Conservation (phyloP, 2,329 filamentous ascomycete genomes). For the Cryoendolithus antarcticus region DNA sequence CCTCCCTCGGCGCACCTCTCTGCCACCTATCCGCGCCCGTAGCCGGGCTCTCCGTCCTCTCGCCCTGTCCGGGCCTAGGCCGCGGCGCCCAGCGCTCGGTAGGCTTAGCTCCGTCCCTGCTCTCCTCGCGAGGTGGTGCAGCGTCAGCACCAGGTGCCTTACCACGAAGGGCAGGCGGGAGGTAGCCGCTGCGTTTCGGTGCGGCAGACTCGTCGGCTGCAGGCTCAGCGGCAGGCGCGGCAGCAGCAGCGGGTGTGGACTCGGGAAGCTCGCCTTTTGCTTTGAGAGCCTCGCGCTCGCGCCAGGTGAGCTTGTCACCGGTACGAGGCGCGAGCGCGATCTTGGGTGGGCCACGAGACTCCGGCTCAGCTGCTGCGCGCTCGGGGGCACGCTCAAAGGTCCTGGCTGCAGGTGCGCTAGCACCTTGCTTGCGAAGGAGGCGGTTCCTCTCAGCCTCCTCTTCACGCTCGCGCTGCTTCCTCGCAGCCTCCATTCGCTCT, state of each 20-base stretch:
- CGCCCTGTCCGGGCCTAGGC: too few species aligned
- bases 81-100: constrained; percentile 8
- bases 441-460: constrained; percentile 72
- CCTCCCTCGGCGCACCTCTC: constrained; percentile 8
- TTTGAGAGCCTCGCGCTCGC: constrained; percentile 51
- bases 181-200: constrained; percentile 31
- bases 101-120: constrained; percentile 9
- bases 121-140: background rate
- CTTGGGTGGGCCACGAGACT: constrained; percentile 42
- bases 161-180: constrained; percentile 33
- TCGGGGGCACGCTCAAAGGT: constrained; percentile 30
- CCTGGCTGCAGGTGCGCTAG: constrained; percentile 25
- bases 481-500: constrained; percentile 22
- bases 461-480: constrained; percentile 45
- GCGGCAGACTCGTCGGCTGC: constrained; percentile 16
- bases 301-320: constrained; percentile 50
- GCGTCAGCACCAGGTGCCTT: constrained; percentile 19
- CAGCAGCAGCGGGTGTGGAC: constrained; percentile 14
- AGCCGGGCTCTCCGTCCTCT: too few species aligned
- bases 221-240: constrained; percentile 22
- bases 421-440: constrained; percentile 46
- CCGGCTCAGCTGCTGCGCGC: constrained; percentile 4
- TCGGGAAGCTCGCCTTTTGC: constrained; percentile 10
- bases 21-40: background rate
- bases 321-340: constrained; percentile 44